phyloP scores from a whole-genome alignment of 768 basidiomycete genomes.

The Tricholoma sp. region DNA sequence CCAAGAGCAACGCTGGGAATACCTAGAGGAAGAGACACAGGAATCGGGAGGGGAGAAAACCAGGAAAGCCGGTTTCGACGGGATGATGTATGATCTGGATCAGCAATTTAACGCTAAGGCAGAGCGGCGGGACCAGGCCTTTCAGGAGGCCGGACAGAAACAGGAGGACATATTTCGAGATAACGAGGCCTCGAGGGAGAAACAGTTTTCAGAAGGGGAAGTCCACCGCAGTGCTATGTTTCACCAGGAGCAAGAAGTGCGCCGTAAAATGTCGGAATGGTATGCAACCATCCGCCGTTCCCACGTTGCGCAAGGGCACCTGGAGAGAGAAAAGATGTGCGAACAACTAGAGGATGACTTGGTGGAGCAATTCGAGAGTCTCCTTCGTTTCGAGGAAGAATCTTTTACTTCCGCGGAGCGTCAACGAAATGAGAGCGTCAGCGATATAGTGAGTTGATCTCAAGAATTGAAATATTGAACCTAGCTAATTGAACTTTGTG shows the following conservation, averaged over 20 bases:
- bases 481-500: background rate
- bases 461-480: background rate
- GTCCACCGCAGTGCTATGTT: background rate
- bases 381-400: background rate
- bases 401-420: background rate
- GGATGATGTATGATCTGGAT: background rate
- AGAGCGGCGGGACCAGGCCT: background rate
- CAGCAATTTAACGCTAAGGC: too few species aligned
- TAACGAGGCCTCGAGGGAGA: background rate
- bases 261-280: too few species aligned
- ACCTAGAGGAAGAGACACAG: background rate
- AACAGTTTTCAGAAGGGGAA: background rate
- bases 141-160: too few species aligned
- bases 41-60: background rate
- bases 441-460: background rate
- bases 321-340: too few species aligned
- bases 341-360: background rate
- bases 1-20: background rate
- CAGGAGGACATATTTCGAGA: background rate
- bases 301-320: too few species aligned
- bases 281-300: too few species aligned
- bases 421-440: background rate
- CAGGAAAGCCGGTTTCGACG: background rate
- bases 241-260: background rate
- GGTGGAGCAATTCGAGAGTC: background rate